phyloP scores from a whole-genome alignment of 2,329 filamentous ascomycete genomes.

The Xylaria sp. region DNA sequence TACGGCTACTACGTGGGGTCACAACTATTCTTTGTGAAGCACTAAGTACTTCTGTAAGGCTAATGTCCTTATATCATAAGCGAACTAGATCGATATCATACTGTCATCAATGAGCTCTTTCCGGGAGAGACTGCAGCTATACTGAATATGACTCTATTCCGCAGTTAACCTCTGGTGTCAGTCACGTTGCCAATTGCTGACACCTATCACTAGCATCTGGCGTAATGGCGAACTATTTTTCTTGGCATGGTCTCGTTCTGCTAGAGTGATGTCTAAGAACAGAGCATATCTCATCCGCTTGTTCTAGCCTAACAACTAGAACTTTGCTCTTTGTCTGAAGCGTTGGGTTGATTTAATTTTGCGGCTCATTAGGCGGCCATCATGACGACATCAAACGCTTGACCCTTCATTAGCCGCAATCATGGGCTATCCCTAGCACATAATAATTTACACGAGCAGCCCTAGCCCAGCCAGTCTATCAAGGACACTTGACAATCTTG shows the following conservation, averaged over 20 bases:
- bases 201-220: neutral
- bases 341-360: constrained; percentile 8
- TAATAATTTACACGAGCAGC: constrained; percentile 50
- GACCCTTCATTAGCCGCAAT: constrained; percentile 38
- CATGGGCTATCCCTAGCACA: constrained; percentile 34
- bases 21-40: neutral
- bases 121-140: neutral
- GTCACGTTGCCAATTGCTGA: neutral
- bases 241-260: neutral
- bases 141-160: neutral
- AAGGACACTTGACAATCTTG: constrained; percentile 73
- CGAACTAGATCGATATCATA: neutral
- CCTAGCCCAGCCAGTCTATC: constrained; percentile 41
- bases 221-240: neutral
- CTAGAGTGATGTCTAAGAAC: neutral
- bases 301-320: neutral
- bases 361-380: constrained; percentile 1
- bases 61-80: neutral
- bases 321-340: neutral
- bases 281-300: constrained; percentile 4
- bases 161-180: neutral
- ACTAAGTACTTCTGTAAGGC: neutral
- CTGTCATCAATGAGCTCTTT: neutral
- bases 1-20: neutral
- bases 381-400: constrained; percentile 28